phyloP scores from a whole-genome alignment of 2,329 filamentous ascomycete genomes.

The Hypoxylon sp. region DNA sequence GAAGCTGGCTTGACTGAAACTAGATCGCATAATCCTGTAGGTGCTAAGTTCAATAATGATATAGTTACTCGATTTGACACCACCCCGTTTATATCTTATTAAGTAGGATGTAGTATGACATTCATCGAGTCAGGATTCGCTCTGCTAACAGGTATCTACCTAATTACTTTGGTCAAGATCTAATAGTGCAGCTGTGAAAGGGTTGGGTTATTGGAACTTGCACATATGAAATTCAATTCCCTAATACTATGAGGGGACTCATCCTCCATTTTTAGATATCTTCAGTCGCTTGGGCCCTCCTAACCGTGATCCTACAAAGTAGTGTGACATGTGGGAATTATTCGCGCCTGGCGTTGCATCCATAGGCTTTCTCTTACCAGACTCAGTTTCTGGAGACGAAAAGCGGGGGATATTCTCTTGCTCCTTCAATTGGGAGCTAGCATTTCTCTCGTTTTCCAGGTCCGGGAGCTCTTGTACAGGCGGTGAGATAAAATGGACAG shows the following conservation, averaged over 20 bases:
- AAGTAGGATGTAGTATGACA: background rate
- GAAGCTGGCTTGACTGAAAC: background rate
- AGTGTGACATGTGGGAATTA: constrained; percentile 19
- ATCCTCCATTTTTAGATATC: background rate
- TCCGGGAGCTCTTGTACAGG: constrained; percentile 48
- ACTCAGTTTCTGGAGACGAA: background rate
- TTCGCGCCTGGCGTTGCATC: background rate
- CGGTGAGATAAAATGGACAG: constrained; percentile 40
- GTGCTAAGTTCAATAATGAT: background rate
- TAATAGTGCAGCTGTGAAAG: background rate
- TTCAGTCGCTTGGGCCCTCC: constrained; percentile 20
- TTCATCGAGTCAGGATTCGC: background rate
- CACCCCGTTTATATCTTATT: background rate
- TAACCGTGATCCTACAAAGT: constrained; percentile 7
- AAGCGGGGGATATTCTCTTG: background rate
- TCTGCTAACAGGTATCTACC: no score
- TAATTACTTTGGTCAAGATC: background rate
- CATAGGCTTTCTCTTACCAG: constrained; percentile 8
- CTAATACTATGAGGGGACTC: background rate
- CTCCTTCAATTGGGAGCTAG: background rate
- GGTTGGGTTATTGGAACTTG: background rate
- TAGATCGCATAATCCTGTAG: background rate
- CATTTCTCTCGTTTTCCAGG: background rate
- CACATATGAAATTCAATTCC: background rate
- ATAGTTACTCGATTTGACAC: background rate